Evolutionary conservation across 768 basidiomycete genomes (phyloP), one percentile per base, ranked within the genome.

Genomic region (Podaxis mareebaensis): DNA sequence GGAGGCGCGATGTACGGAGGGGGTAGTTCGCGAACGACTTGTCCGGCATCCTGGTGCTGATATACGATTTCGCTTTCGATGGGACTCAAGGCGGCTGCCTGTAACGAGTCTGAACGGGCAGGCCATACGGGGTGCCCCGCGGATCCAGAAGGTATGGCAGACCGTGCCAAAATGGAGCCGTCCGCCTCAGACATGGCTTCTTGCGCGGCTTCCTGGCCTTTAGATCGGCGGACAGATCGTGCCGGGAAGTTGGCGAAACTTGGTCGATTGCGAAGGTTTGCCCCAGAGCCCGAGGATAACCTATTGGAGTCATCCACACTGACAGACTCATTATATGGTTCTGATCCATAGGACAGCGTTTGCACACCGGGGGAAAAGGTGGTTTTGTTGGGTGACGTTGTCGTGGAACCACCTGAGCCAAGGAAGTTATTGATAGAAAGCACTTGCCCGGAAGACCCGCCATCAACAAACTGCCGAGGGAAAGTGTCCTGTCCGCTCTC

Each of bases 31-130:
- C 74, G 76, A n/a, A 78, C 75, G 17, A 73, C 62, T 44, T 64
- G 67, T 28, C 69, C 71, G 13, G 74, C 78, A 59, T 80, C 78
- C 36, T 71, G 67, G 67, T 80, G 79, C 63, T 79, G 78, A 24
- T 79, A 74, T 48, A 79, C 71, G 65, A 79, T 72, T 49, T 77
- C 77, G 6, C 70, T 71, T 15, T 65, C 66, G 24, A 46, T 54
- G 1, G 49, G 22, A n/a, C 51, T 62, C 3, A 38, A 44, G 13
- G 33, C 40, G 7, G 20, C n/a, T 20, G 55, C 52, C 17, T 61
- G 61, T 33, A 59, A 60, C 48, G 65, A 49, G 33, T 56, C 60
- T 1, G 60, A 60, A 28, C 55, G 61, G 4, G 38, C 56, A n/a
- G 65, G 63, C 42, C 53, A 60, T 36, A 53, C 22, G 28, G 28